Conservation (phyloP, 176 grass and related monocot genomes). For the Avena atlantica region DNA sequence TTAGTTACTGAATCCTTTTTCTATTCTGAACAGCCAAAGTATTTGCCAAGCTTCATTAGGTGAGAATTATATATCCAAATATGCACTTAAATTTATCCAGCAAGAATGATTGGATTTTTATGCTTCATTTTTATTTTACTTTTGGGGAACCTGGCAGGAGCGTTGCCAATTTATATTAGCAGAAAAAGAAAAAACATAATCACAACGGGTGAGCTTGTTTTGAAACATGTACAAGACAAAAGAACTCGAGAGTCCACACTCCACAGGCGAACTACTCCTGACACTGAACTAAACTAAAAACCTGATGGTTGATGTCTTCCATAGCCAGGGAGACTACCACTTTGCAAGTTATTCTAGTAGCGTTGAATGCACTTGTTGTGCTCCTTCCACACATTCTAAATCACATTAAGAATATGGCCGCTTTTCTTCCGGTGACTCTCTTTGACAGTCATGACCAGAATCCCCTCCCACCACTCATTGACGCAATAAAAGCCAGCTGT, state of each 20-base stretch:
- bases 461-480: background rate
- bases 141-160: background rate
- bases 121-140: background rate
- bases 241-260: background rate
- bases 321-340: background rate
- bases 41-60: conserved; percentile 97
- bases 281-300: background rate
- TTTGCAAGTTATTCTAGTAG: background rate
- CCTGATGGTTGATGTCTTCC: background rate
- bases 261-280: background rate
- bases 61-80: conserved; percentile 36
- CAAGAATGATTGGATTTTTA: background rate
- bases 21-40: conserved; percentile 77
- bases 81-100: background rate
- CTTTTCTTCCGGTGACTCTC: background rate
- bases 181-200: background rate
- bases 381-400: background rate
- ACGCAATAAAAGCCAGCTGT: background rate
- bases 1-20: conserved; percentile 35
- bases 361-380: background rate
- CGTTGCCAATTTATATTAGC: background rate
- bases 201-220: background rate
- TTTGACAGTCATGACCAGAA: background rate
- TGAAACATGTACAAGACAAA: background rate
- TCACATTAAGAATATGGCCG: background rate